Conservation (phyloP, 75 land plant species). For the Pinus albicaulis region DNA sequence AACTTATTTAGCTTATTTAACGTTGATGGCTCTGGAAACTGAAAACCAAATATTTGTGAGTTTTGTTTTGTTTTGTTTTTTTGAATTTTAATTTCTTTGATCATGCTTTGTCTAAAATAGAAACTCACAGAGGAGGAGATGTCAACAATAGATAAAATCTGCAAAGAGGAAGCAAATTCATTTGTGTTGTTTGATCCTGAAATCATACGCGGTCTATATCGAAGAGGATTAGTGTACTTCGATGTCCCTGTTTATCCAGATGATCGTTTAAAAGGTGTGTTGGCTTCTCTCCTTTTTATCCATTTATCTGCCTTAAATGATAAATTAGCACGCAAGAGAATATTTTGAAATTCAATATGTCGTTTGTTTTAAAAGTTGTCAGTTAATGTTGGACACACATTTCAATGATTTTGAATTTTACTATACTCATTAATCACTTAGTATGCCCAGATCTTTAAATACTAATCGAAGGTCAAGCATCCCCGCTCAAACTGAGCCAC, state of each 20-base stretch:
- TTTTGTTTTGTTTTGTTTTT: background rate
- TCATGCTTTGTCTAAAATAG: constrained; percentile 25
- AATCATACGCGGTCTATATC: constrained; percentile 67
- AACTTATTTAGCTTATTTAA: background rate
- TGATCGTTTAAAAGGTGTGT: constrained; percentile 95
- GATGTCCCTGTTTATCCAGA: constrained; percentile 98
- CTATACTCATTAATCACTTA: too few relatives aligned
- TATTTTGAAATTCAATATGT: background rate
- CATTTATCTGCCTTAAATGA: background rate
- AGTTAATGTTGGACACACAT: background rate
- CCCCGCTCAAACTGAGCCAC: too few relatives aligned
- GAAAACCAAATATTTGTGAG: background rate
- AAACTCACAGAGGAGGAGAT: constrained; percentile 96
- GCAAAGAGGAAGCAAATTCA: constrained; percentile 91
- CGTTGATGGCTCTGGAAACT: background rate
- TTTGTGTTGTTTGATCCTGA: constrained; percentile 87
- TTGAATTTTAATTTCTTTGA: constrained; percentile 2
- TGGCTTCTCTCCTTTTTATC: background rate
- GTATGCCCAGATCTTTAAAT: too few relatives aligned
- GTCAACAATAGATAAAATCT: constrained; percentile 84
- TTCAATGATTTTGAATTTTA: too few relatives aligned
- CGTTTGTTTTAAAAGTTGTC: background rate
- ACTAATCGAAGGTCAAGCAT: too few relatives aligned
- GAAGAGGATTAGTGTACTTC: constrained; percentile 88
- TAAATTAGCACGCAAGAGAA: background rate